Evolutionary conservation across 1,139 yeast genomes (phyloP).

Genomic region (Zygosaccharomyces sapae): DNA sequence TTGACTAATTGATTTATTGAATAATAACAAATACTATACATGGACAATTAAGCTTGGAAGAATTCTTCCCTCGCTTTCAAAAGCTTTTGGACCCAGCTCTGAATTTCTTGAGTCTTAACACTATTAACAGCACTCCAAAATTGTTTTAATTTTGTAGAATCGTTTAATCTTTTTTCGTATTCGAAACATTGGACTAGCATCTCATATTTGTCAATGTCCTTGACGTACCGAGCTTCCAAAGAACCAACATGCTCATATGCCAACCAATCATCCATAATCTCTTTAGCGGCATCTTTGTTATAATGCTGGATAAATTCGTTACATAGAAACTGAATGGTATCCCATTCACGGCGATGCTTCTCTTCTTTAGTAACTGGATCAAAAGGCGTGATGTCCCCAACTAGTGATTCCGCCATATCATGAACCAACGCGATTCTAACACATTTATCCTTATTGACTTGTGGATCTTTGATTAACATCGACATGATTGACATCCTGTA

Average conservation of each 20-base stretch:
- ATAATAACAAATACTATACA: slow-evolving; percentile 1
- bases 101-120: slow-evolving; percentile 70
- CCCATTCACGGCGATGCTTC: slow-evolving; percentile 78
- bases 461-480: slow-evolving; percentile 59
- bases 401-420: slow-evolving; percentile 90
- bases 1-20: slow-evolving; percentile 1
- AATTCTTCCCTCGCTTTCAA: slow-evolving; percentile 52
- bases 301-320: slow-evolving; percentile 55
- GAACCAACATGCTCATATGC: slow-evolving; percentile 85
- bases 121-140: slow-evolving; percentile 61
- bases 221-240: slow-evolving; percentile 82
- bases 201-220: slow-evolving; percentile 92
- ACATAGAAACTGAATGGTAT: slow-evolving; percentile 65
- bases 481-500: slow-evolving; percentile 88
- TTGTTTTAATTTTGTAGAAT: slow-evolving; percentile 57
- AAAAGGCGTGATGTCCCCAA: slow-evolving; percentile 92
- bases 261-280: slow-evolving; percentile 71
- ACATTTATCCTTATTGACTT: slow-evolving; percentile 52
- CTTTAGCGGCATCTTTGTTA: slow-evolving; percentile 59
- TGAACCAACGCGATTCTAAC: slow-evolving; percentile 84
- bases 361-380: slow-evolving; percentile 64
- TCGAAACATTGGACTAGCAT: slow-evolving; percentile 88
- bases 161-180: slow-evolving; percentile 65
- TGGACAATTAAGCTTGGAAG: slow-evolving; percentile 10
- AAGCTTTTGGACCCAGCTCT: slow-evolving; percentile 64